Percentiles rank a stretch among this genome's conserved stretches.
Conservation (phyloP, 352 stramenopile genomes). For the Phytophthora syringae region DNA sequence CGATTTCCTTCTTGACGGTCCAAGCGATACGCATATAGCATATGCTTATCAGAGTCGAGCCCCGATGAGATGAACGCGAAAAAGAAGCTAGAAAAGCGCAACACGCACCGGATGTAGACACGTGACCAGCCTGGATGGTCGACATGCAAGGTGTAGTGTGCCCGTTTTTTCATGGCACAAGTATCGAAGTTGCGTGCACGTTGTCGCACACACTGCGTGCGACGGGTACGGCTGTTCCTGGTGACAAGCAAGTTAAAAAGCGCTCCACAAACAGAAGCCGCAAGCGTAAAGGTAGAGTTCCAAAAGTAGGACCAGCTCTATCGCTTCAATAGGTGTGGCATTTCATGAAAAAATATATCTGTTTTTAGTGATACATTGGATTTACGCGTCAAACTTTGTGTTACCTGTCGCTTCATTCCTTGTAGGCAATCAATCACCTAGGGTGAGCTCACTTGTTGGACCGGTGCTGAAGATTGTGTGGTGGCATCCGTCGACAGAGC, state of each 20-base stretch:
- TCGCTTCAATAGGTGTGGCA: background rate
- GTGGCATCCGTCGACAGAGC: too few species aligned
- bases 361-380: too few species aligned
- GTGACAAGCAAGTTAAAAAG: background rate
- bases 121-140: background rate
- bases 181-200: conserved; percentile 1
- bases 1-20: conserved; percentile 3
- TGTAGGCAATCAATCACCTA: too few species aligned
- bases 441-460: too few species aligned
- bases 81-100: conserved; percentile 6
- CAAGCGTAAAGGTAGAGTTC: background rate
- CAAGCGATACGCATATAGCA: background rate
- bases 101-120: conserved; percentile 8
- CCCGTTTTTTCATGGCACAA: conserved; percentile 5
- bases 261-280: background rate
- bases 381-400: too few species aligned
- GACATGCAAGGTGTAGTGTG: conserved; percentile 3
- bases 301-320: background rate
- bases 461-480: too few species aligned
- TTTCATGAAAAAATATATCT: too few species aligned
- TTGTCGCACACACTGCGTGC: background rate
- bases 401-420: too few species aligned
- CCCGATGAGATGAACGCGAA: background rate
- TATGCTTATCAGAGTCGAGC: conserved; percentile 10
- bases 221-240: background rate